Percentiles rank a stretch among this genome's conserved stretches.
phyloP scores from a whole-genome alignment of 352 stramenopile species.

The Globisporangium paroecandrum region DNA sequence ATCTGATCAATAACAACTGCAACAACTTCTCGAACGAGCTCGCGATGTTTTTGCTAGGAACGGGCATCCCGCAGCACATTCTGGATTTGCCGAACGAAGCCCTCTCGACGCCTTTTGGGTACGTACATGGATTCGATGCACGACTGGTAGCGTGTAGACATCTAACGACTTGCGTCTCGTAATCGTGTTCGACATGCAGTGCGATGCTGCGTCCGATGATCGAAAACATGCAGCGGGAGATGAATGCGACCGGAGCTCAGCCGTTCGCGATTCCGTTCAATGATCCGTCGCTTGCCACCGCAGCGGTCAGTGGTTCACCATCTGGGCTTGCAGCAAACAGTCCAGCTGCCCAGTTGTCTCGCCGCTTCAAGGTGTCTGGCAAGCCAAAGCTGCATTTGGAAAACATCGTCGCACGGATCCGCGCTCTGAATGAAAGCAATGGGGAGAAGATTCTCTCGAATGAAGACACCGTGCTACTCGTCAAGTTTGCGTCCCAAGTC shows the following conservation, averaged over 20 bases:
- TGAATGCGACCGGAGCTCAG: conserved; percentile 49
- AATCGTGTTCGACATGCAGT: conserved; percentile 22
- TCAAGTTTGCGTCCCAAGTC: conserved; percentile 26
- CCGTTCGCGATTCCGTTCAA: conserved; percentile 75
- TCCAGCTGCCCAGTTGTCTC: conserved; percentile 27
- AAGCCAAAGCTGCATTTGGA: conserved; percentile 45
- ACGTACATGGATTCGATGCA: conserved; percentile 21
- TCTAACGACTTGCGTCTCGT: conserved; percentile 2
- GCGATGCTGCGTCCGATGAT: conserved; percentile 80
- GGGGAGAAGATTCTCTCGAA: conserved; percentile 21
- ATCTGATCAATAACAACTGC: conserved; percentile 95
- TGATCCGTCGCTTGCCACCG: conserved; percentile 34
- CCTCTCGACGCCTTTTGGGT: conserved; percentile 87
- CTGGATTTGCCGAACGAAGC: conserved; percentile 87
- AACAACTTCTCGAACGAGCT: conserved; percentile 96
- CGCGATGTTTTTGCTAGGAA: conserved; percentile 81
- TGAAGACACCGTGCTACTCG: conserved; percentile 29
- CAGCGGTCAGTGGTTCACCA: neutral
- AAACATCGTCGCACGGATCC: conserved; percentile 41
- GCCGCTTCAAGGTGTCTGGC: conserved; percentile 56
- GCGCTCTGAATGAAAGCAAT: conserved; percentile 25
- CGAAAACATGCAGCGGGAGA: conserved; percentile 81
- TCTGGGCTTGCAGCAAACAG: neutral
- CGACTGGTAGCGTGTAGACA: no score
- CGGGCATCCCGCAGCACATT: conserved; percentile 89